These are phyloP conservation scores for Fusarium citri DNA, from an alignment of 2,329 filamentous ascomycete genomes.

Conservation along the genomic window DNA sequence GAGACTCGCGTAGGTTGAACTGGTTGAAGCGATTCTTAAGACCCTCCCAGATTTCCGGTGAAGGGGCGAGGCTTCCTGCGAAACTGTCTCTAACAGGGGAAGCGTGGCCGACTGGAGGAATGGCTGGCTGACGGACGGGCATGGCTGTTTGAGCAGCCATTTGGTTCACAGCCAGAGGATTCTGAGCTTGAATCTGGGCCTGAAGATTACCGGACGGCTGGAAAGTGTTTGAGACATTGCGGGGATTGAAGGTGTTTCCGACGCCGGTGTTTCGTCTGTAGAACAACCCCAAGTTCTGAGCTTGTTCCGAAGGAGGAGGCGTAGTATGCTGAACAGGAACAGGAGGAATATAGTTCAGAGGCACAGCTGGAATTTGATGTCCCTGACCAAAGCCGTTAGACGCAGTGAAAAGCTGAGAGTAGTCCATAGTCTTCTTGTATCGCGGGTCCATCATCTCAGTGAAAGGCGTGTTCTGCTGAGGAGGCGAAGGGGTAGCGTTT, in stretches of 20 bases:
- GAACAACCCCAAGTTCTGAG: neutral
- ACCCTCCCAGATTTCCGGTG: slow-evolving; percentile 26
- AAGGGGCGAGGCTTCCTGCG: slow-evolving; percentile 14
- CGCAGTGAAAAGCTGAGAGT: neutral
- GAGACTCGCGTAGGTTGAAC: neutral
- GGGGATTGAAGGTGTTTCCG: neutral
- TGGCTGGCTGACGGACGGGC: slow-evolving; percentile 17
- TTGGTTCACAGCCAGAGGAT: neutral
- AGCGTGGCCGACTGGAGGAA: slow-evolving; percentile 4
- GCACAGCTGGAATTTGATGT: neutral
- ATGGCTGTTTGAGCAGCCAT: neutral
- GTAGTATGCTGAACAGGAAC: neutral
- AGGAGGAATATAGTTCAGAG: neutral
- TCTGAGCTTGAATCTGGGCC: neutral
- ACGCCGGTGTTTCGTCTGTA: neutral
- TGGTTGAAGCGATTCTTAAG: slow-evolving; percentile 19
- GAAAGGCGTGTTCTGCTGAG: slow-evolving; percentile 26
- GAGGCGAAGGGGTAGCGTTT: slow-evolving; percentile 12
- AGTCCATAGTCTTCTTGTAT: neutral
- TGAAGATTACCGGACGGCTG: neutral
- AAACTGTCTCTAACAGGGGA: slow-evolving; percentile 4
- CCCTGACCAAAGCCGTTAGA: slow-evolving; percentile 2
- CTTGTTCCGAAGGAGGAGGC: neutral
- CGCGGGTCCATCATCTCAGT: slow-evolving; percentile 15
- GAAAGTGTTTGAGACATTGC: neutral